Evolutionary conservation across 306 rosid species (phyloP), one percentile per base, ranked within the genome.

Genomic region (Prunus kanzakura): DNA sequence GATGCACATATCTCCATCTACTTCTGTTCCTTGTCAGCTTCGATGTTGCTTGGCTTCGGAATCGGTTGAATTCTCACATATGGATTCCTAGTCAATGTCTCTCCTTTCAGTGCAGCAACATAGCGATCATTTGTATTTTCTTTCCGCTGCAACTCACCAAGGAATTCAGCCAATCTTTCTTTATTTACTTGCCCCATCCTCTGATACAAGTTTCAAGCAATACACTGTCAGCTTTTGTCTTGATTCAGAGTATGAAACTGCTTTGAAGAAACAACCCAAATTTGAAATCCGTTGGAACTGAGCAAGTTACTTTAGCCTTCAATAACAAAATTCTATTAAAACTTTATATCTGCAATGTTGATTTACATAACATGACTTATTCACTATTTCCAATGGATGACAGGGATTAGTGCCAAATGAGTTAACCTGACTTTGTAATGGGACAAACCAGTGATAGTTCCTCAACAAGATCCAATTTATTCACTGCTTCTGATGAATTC

Each of bases 101-200:
- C 91, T 75, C 97, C 92, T 82, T 75, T 86, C 67, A 92, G 80
- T 69, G 97, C 98, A 68, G 96, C 97, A 74, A 92, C 91, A 74
- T 89, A 95, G n/a, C 93, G 93, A 67, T 92, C 97, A 70, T 95
- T 89, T 56, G 97, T 90, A 76, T 95, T 84, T 85, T 94, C 97
- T 70, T 94, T 90, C 81, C 95, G 23, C 84, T 86, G 91, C 80
- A 94, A 79, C 91, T 93, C 98, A 47, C 96, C 94, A 1, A 94
- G 93, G 72, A 57, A 92, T 80, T 95, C 98, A 9, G 90, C 96
- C 71, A 92, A 79, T 43, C 98, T 88, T 72, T 92, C 97, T 67
- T 81, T 89, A 61, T 95, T 95, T 30, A 81, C 91, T 78, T 88
- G 87, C 15, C 93, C 97, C 97, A 89, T 95, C 93, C 84, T 94